Conservation (phyloP, 2,329 filamentous ascomycete species). For the Purpureocillium lavendulum region DNA sequence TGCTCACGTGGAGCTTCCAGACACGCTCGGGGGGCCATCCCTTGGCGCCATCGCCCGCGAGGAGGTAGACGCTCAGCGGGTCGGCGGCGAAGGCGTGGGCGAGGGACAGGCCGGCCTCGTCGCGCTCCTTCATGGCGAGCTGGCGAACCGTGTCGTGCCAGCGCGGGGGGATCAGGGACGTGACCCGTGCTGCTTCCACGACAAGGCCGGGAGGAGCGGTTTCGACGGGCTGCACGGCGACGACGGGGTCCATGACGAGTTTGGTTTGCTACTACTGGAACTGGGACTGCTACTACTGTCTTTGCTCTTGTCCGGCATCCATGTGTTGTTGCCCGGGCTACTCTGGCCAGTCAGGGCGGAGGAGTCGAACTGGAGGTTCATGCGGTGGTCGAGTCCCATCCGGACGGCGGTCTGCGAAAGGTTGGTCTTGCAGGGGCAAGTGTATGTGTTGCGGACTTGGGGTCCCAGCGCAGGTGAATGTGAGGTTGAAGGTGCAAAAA, state of each 20-base stretch:
- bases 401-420: not conserved
- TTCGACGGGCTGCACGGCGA: no score
- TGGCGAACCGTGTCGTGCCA: constrained; percentile 53
- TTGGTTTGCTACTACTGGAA: not conserved
- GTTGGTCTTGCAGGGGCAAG: not conserved
- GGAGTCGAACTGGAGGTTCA: not conserved
- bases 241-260: not conserved
- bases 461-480: no score
- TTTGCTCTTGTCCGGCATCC: not conserved
- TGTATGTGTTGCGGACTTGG: no score
- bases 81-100: constrained; percentile 72
- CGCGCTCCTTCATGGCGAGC: constrained; percentile 58
- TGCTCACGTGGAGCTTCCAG: constrained; percentile 69
- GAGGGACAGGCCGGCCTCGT: constrained; percentile 61
- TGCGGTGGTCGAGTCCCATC: not conserved
- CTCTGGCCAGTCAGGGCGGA: not conserved
- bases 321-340: not conserved
- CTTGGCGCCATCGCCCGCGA: constrained; percentile 61
- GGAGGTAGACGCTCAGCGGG: constrained; percentile 65
- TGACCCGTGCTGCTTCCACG: not conserved
- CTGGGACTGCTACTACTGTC: constrained; percentile 3
- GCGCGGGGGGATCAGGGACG: constrained; percentile 38
- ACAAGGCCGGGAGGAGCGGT: not conserved
- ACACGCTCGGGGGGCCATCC: constrained; percentile 56
- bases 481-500: no score